phyloP scores from a whole-genome alignment of 306 rosid genomes.

The Quercus wislizeni region DNA sequence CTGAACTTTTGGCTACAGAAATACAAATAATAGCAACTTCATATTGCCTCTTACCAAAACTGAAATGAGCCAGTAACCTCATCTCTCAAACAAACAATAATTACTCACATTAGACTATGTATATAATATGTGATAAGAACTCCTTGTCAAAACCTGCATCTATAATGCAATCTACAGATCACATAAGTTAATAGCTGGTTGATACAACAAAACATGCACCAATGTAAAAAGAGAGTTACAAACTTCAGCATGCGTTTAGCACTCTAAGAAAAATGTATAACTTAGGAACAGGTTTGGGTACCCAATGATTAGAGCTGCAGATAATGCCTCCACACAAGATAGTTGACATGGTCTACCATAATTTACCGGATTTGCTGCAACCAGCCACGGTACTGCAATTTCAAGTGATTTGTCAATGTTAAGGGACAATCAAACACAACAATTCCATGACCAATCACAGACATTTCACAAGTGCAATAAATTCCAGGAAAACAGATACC shows the following conservation, averaged over 20 bases:
- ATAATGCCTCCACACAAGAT: slow-evolving; percentile 97
- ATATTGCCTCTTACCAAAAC: background rate
- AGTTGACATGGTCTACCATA: slow-evolving; percentile 95
- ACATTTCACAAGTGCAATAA: background rate
- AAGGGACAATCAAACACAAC: slow-evolving; percentile 6
- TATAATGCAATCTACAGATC: background rate
- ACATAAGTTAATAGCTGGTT: background rate
- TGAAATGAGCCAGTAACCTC: background rate
- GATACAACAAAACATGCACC: background rate
- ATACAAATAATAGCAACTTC: background rate
- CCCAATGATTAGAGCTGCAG: slow-evolving; percentile 95
- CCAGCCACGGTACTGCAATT: slow-evolving; percentile 90
- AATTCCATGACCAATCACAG: slow-evolving; percentile 2
- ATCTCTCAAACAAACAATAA: background rate
- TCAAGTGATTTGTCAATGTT: slow-evolving; percentile 7
- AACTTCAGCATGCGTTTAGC: background rate
- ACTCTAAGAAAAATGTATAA: background rate
- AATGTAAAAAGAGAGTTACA: background rate
- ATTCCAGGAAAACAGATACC: background rate
- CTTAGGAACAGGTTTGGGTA: slow-evolving; percentile 19
- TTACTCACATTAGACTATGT: background rate
- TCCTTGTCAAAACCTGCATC: background rate
- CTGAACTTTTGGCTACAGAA: background rate
- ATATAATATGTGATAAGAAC: background rate
- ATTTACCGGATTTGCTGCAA: slow-evolving; percentile 95